These are phyloP conservation scores for Vitis riparia DNA, from an alignment of 164 flowering plant species.

Conservation along the genomic window DNA sequence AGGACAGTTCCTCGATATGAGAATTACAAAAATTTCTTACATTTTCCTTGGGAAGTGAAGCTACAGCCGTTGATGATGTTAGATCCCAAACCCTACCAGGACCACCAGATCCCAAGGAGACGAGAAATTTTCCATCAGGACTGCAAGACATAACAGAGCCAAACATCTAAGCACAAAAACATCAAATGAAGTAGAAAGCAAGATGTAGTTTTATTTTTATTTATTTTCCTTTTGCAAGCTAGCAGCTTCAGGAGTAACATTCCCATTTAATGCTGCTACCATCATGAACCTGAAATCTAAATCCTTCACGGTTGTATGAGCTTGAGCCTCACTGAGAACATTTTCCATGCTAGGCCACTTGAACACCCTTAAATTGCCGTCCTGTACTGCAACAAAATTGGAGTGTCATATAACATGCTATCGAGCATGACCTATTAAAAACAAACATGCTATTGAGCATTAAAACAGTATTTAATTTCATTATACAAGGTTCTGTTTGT, in stretches of 20 bases:
- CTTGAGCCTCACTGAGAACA: slow-evolving; percentile 56
- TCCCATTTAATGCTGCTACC: slow-evolving; percentile 1
- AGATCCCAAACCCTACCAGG: slow-evolving; percentile 90
- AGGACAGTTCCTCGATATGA: background rate
- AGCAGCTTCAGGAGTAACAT: background rate
- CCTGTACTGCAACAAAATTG: slow-evolving; percentile 68
- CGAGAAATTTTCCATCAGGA: slow-evolving; percentile 78
- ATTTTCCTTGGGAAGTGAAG: slow-evolving; percentile 64
- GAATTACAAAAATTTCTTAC: slow-evolving; percentile 32
- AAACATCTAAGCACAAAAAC: slow-evolving; percentile 12
- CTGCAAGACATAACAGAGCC: slow-evolving; percentile 43
- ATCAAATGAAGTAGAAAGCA: slow-evolving; percentile 7
- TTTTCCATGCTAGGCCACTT: slow-evolving; percentile 92
- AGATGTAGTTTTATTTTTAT: background rate
- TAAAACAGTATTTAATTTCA: too few relatives aligned
- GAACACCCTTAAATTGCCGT: slow-evolving; percentile 85
- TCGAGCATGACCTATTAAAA: too few relatives aligned
- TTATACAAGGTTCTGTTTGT: too few relatives aligned
- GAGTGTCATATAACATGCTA: slow-evolving; percentile 19
- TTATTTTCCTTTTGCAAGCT: background rate
- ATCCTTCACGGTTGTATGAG: slow-evolving; percentile 76
- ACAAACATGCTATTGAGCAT: too few relatives aligned
- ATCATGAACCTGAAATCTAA: slow-evolving; percentile 78
- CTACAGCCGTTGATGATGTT: slow-evolving; percentile 43
- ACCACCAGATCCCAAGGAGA: slow-evolving; percentile 67